Evolutionary conservation across 2,329 filamentous ascomycete genomes (phyloP), one percentile per base, ranked within the genome.

Genomic region (Fusarium nodosum): DNA sequence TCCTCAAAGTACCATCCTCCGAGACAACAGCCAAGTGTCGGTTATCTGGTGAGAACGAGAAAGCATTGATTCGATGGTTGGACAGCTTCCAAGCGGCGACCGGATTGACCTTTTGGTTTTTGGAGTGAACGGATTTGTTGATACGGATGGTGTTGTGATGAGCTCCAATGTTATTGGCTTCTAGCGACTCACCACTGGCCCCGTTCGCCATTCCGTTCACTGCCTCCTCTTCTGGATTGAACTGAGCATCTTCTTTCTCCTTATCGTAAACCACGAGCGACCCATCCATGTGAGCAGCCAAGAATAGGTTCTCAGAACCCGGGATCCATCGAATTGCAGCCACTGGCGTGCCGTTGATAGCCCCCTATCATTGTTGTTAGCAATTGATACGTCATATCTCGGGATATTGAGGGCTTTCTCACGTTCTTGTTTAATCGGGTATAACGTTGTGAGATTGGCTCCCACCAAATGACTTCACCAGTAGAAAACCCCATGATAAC

Each of bases 391-490:
- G 24, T 39, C 24, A 24, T 26, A 24, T 24, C 7, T 24, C 30
- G 18, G 20, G 4, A 56, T 11, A 11, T 31, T 54, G 53, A 58
- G 39, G 16, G 62, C 38, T 26, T 42, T 68, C 86, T 72, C 80
- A 92, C 91, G 78, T 98, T 98, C 82, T 99, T 99, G 78, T 99
- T 99, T 75, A 99, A 86, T 22, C 96, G 90, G 5, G 93, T 93
- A 79, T 99, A 99, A 77, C 97, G 94, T 75, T 98, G 95, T 39
- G 94, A 95, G 75, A 97, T 93, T 13, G 96, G 94, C 80, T 99
- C 96, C 84, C 96, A 98, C 96, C 96, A 99, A 66, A 99, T 95
- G 48, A 99, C 94, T 79, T 99, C 96, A 39, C 94, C 94, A 0
- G 94, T 97, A 9, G 95, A 97, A 76, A 97, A 98, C 1, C 96